These are phyloP conservation scores for Ganoderma lucidum DNA, from an alignment of 1,284 basidiomycete species.

Conservation along the genomic window DNA sequence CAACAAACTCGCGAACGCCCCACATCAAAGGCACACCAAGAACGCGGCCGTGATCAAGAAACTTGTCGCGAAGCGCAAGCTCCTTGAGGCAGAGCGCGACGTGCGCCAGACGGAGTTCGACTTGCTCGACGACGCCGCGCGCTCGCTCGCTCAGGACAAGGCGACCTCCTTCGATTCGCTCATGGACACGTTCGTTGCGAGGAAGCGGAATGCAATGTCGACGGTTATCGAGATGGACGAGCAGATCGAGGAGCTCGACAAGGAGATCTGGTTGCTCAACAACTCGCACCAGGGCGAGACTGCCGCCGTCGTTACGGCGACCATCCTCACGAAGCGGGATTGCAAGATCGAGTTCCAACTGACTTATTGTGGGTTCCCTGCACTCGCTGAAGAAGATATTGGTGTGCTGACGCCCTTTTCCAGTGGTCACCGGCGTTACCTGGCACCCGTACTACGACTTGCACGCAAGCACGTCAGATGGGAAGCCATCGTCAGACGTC, in stretches of 20 bases:
- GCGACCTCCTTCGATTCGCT: slow-evolving; percentile 46
- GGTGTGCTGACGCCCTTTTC: background rate
- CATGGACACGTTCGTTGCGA: slow-evolving; percentile 51
- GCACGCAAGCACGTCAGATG: slow-evolving; percentile 56
- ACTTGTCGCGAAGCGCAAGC: slow-evolving; percentile 44
- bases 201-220: slow-evolving; percentile 46
- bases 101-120: slow-evolving; percentile 49
- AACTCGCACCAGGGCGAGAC: slow-evolving; percentile 46
- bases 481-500: slow-evolving; percentile 52
- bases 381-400: too few relatives aligned
- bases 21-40: slow-evolving; percentile 27
- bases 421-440: slow-evolving; percentile 55
- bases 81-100: slow-evolving; percentile 47
- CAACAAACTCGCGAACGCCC: slow-evolving; percentile 19
- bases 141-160: slow-evolving; percentile 42
- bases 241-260: slow-evolving; percentile 46
- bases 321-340: slow-evolving; percentile 47
- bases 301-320: slow-evolving; percentile 47
- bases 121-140: slow-evolving; percentile 53
- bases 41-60: slow-evolving; percentile 42
- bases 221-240: slow-evolving; percentile 49
- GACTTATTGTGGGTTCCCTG: slow-evolving; percentile 55
- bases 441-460: slow-evolving; percentile 68
- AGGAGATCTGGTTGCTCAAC: slow-evolving; percentile 34
- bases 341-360: slow-evolving; percentile 52